Conservation (phyloP, 257 asterid genomes). For the Gardenia jasminoides region DNA sequence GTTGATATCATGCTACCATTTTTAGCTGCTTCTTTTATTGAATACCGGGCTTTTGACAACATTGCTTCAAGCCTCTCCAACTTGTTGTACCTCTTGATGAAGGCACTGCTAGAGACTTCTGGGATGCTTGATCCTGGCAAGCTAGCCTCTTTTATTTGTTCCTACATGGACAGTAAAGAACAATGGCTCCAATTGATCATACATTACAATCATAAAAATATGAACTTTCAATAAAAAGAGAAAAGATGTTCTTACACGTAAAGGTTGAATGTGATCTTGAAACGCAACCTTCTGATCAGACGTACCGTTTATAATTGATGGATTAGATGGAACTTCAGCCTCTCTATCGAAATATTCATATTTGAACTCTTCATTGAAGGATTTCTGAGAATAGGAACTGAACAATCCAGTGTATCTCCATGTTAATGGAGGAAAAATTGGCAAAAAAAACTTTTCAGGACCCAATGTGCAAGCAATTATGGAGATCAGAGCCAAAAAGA, state of each 20-base stretch:
- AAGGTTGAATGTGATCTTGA: conserved; percentile 5
- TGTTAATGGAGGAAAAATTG: conserved; percentile 25
- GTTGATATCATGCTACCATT: conserved; percentile 32
- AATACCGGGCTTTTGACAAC: conserved; percentile 32
- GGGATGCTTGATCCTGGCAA: background rate
- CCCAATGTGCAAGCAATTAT: conserved; percentile 12
- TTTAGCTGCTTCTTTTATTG: conserved; percentile 35
- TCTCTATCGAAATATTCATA: conserved; percentile 6
- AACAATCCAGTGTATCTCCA: conserved; percentile 25
- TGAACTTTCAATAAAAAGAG: background rate
- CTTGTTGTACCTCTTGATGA: conserved; percentile 12
- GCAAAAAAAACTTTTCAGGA: conserved; percentile 16
- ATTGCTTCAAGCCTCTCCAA: conserved; percentile 34
- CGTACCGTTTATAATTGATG: conserved; percentile 12
- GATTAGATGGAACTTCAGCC: conserved; percentile 5
- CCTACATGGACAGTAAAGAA: background rate
- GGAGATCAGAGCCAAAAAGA: conserved; percentile 33
- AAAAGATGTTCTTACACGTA: conserved; percentile 10
- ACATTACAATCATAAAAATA: background rate
- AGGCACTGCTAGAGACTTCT: background rate
- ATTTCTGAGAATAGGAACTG: conserved; percentile 19
- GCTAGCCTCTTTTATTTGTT: background rate
- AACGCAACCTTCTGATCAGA: conserved; percentile 16
- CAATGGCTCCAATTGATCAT: background rate
- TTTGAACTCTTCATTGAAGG: conserved; percentile 15